Conservation (phyloP, 1,284 basidiomycete species). For the Cryptococcus wingfieldii region DNA sequence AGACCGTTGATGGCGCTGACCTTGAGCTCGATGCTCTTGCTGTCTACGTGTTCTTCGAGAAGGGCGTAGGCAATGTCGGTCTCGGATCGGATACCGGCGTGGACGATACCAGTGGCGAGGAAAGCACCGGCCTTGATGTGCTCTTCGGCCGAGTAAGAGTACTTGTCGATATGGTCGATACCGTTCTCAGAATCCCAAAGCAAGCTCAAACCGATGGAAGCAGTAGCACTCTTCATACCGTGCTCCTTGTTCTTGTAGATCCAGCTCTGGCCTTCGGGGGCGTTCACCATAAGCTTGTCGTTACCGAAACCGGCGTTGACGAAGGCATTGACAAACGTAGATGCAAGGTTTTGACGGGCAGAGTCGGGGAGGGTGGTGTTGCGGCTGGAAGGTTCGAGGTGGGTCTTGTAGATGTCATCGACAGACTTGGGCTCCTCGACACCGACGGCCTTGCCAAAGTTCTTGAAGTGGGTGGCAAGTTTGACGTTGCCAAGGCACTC, state of each 20-base stretch:
- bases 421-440: slow-evolving; percentile 85
- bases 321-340: slow-evolving; percentile 98
- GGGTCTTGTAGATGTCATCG: slow-evolving; percentile 97
- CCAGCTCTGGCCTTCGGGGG: slow-evolving; percentile 94
- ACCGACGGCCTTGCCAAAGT: slow-evolving; percentile 92
- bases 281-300: slow-evolving; percentile 96
- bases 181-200: slow-evolving; percentile 97
- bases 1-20: slow-evolving; percentile 83
- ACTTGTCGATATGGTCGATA: slow-evolving; percentile 93
- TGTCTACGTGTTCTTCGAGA: slow-evolving; percentile 85
- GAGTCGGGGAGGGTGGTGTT: slow-evolving; percentile 75
- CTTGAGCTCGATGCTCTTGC: slow-evolving; percentile 77
- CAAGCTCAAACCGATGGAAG: slow-evolving; percentile 85
- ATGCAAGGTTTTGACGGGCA: slow-evolving; percentile 88
- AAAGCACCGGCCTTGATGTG: slow-evolving; percentile 97
- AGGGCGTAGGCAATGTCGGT: slow-evolving; percentile 90
- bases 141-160: slow-evolving; percentile 94
- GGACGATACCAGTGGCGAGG: slow-evolving; percentile 90
- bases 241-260: slow-evolving; percentile 99
- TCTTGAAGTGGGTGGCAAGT: slow-evolving; percentile 78
- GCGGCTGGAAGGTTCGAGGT: slow-evolving; percentile 74
- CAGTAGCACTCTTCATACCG: slow-evolving; percentile 94
- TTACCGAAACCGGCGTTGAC: slow-evolving; percentile 99
- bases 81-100: slow-evolving; percentile 84
- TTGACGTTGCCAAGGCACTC: slow-evolving; percentile 80